A percentile compares a stretch with the other conserved stretches of the same genome.
phyloP scores from a whole-genome alignment of 305 asterid species.

The Stenogyne calaminthoides region DNA sequence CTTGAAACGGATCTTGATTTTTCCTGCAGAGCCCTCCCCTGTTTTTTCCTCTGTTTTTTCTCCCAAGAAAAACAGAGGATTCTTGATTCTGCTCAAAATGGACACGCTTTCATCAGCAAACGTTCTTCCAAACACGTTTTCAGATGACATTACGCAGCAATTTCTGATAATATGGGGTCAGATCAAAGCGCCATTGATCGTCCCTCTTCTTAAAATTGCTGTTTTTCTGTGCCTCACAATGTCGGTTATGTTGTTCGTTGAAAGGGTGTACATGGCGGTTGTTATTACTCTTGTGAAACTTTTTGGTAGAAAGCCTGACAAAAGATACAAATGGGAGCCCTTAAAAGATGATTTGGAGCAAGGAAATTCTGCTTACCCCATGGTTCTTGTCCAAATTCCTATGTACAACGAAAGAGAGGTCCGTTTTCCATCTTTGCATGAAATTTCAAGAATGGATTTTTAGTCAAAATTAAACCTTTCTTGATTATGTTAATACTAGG shows the following conservation, averaged over 20 bases:
- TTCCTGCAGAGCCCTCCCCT: slow-evolving; percentile 25
- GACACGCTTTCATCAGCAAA: slow-evolving; percentile 34
- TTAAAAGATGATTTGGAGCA: slow-evolving; percentile 60
- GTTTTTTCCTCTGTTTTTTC: slow-evolving; percentile 23
- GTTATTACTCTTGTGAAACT: slow-evolving; percentile 49
- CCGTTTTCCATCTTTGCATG: background rate
- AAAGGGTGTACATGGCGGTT: slow-evolving; percentile 66
- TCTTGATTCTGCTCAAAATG: slow-evolving; percentile 26
- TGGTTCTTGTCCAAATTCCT: slow-evolving; percentile 79
- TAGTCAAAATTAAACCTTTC: background rate
- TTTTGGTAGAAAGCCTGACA: slow-evolving; percentile 53
- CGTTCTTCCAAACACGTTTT: slow-evolving; percentile 37
- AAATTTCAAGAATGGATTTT: background rate
- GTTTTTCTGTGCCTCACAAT: slow-evolving; percentile 46
- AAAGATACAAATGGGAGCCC: slow-evolving; percentile 63
- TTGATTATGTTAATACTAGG: background rate
- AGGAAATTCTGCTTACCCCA: slow-evolving; percentile 61
- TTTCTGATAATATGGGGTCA: slow-evolving; percentile 48
- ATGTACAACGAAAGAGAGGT: slow-evolving; percentile 87
- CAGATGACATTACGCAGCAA: slow-evolving; percentile 42
- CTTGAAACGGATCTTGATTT: slow-evolving; percentile 21
- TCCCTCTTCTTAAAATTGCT: slow-evolving; percentile 46
- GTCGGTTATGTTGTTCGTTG: slow-evolving; percentile 66
- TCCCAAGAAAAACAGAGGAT: slow-evolving; percentile 32
- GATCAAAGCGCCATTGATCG: slow-evolving; percentile 57